Base-by-base conservation (phyloP, 352 stramenopile genomes). In the Globisporangium cylindrosporum region DNA sequence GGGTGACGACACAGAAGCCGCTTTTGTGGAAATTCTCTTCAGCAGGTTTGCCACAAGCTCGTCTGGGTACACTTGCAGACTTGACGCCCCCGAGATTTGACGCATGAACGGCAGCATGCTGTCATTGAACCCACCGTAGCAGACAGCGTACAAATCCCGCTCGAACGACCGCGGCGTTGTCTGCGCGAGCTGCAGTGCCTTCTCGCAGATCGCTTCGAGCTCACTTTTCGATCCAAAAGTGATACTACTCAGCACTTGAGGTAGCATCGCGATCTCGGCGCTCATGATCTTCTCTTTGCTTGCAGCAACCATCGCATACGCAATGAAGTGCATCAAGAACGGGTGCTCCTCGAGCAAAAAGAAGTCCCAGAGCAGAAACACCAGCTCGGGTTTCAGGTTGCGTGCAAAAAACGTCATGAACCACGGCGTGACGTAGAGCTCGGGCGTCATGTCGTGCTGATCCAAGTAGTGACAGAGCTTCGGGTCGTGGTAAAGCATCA, bases 341-440 rank as follows among this genome's bases (percentile, higher is more conserved):
- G 90, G 90, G 48, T 97, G 88, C 72, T 94, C 83, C 54, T 97
- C 77, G 18, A 97, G 74, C 7, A 98, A 62, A 54, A 97, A 97
- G 70, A 95, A 94, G 67, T 98, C 93, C 93, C 93, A 98, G 0
- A 98, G 74, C 68, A 79, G 73, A 61, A 95, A 94, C 15, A 97
- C 75, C 24, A 93, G 73, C 2, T 91, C 79, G 0, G 81, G 82
- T 27, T 81, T 72, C 36, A 97, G 68, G 10, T 84, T 95, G 25
- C 90, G 79, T 27, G 93, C 89, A 77, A 98, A 97, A 3, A 98
- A 79, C 70, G 93, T 98, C 80, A 98, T 96, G 72, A 98, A 97
- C 93, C 92, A 98, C 22, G 92, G 92, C 41, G 92, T 98, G 6
- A 96, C 90, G 70, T 98, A 98, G 1, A 98, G 76, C 67, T 98